Percentiles rank a stretch among this genome's conserved stretches.
Conservation (phyloP, 2,329 filamentous ascomycete species). For the Botryotinia narcissicola region DNA sequence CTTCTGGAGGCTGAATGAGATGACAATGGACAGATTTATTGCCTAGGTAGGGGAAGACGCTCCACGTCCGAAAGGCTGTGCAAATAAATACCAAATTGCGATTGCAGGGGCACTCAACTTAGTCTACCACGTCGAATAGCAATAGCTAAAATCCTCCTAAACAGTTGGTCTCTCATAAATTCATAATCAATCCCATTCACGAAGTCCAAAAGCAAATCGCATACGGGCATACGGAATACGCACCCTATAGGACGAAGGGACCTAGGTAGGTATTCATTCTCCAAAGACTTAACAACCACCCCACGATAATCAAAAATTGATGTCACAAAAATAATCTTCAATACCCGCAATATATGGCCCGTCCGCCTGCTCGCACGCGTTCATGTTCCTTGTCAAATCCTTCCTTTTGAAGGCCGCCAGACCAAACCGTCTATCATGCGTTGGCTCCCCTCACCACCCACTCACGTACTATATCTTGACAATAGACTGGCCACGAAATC, state of each 20-base stretch:
- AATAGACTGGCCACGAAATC: neutral
- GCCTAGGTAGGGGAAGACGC: neutral
- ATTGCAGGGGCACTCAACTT: neutral
- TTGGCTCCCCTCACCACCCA: neutral
- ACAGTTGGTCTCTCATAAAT: neutral
- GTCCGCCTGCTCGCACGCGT: neutral
- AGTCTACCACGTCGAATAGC: neutral
- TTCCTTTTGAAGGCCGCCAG: neutral
- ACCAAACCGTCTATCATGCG: neutral
- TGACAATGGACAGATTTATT: neutral
- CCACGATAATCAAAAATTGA: neutral
- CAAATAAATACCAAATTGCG: slow-evolving; percentile 19
- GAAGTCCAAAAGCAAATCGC: neutral
- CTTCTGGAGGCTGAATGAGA: slow-evolving; percentile 3
- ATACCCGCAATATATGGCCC: neutral
- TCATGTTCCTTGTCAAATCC: neutral
- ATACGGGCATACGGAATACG: neutral
- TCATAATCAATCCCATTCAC: neutral
- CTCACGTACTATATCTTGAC: neutral
- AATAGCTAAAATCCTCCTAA: neutral
- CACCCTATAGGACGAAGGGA: neutral
- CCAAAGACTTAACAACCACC: neutral
- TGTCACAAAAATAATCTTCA: neutral
- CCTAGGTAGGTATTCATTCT: neutral
- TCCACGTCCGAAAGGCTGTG: slow-evolving; percentile 15